phyloP scores from a whole-genome alignment of 2,329 filamentous ascomycete species.

The Aspergillus felis region DNA sequence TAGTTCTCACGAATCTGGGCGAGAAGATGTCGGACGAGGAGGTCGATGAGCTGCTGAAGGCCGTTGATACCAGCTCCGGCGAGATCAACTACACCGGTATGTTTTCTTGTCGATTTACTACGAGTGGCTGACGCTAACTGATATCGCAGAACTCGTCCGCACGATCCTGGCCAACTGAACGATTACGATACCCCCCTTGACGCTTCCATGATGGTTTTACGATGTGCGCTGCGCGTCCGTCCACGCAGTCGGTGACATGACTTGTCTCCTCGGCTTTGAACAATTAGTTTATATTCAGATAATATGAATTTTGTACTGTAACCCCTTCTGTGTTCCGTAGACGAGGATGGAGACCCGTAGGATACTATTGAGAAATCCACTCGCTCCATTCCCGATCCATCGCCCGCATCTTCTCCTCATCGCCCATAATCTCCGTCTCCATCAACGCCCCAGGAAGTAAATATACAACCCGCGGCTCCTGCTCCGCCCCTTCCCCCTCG shows the following conservation, averaged over 20 bases:
- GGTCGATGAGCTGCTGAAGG: slow-evolving; percentile 97
- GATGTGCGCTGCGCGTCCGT: background rate
- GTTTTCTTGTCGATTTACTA: slow-evolving; percentile 24
- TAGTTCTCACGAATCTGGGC: slow-evolving; percentile 89
- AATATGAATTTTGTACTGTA: slow-evolving; percentile 2
- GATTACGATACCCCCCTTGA: slow-evolving; percentile 24
- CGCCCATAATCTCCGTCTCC: slow-evolving; percentile 54
- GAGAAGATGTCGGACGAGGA: slow-evolving; percentile 99
- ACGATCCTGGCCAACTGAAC: slow-evolving; percentile 78
- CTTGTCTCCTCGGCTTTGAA: background rate
- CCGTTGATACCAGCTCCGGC: slow-evolving; percentile 89
- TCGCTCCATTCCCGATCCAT: slow-evolving; percentile 34
- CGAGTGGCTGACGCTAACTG: background rate
- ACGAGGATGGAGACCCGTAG: background rate
- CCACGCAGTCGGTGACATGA: background rate
- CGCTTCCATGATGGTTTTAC: slow-evolving; percentile 7
- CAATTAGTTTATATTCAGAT: background rate
- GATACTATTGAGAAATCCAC: slow-evolving; percentile 18
- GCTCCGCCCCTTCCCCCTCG: background rate
- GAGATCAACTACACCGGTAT: slow-evolving; percentile 96
- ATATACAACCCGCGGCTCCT: slow-evolving; percentile 50
- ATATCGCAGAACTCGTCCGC: slow-evolving; percentile 67
- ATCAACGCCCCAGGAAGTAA: slow-evolving; percentile 58
- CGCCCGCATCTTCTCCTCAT: slow-evolving; percentile 29
- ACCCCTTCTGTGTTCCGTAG: background rate